These are phyloP conservation scores for Colletotrichum simmondsii DNA, from an alignment of 2,329 filamentous ascomycete species.

Conservation along the genomic window DNA sequence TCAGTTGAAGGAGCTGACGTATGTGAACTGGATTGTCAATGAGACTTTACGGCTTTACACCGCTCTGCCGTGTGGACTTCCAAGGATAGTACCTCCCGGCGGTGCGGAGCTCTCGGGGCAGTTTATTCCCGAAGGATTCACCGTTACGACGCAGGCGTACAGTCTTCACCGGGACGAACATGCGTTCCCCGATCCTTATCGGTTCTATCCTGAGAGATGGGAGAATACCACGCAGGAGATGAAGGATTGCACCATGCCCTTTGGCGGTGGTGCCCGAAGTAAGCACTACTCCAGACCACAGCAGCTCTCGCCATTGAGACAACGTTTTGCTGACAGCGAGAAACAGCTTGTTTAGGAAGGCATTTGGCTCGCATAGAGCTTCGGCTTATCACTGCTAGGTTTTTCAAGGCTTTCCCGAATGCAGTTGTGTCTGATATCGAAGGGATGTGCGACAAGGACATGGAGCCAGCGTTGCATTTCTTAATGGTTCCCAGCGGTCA, in stretches of 20 bases:
- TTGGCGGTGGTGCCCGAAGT: background rate
- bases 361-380: conserved; percentile 69
- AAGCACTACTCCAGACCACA: background rate
- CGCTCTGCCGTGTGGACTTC: conserved; percentile 51
- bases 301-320: fast-evolving
- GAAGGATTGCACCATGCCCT: conserved; percentile 49
- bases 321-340: background rate
- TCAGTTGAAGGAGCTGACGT: conserved; percentile 49
- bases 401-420: conserved; percentile 60
- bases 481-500: conserved; percentile 44
- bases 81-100: conserved; percentile 50
- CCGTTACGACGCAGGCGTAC: conserved; percentile 56
- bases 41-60: conserved; percentile 58
- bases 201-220: conserved; percentile 20
- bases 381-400: conserved; percentile 59
- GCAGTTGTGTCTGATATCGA: conserved; percentile 41
- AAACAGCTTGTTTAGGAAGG: conserved; percentile 61
- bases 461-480: conserved; percentile 47
- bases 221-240: conserved; percentile 43
- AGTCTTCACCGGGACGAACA: conserved; percentile 55
- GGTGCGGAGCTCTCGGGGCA: conserved; percentile 52
- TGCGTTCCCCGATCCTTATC: conserved; percentile 54
- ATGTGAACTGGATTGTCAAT: conserved; percentile 54
- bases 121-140: conserved; percentile 51
- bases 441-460: conserved; percentile 49